These are phyloP conservation scores for Saccharomycopsis sp. DNA, from an alignment of 805 yeast genomes.

Conservation along the genomic window DNA sequence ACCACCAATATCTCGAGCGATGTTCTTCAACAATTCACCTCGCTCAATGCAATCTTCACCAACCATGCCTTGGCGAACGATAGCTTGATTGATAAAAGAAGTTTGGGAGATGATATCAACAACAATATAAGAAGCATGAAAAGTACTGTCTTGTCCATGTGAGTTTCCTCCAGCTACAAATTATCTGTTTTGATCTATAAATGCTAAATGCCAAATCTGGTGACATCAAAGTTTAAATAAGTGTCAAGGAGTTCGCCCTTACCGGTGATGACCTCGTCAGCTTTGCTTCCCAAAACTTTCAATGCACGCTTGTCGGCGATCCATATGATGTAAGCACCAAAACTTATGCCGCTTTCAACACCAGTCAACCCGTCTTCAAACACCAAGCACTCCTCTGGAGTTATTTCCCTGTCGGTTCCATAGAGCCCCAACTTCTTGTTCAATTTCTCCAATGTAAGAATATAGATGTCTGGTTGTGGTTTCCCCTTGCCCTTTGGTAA, in stretches of 20 bases:
- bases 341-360: constrained; percentile 70
- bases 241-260: constrained; percentile 49
- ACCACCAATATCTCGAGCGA: not conserved
- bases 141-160: constrained; percentile 7
- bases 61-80: constrained; percentile 9
- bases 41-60: too few species aligned
- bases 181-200: too few species aligned
- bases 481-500: constrained; percentile 83
- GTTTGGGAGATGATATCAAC: constrained; percentile 8
- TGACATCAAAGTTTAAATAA: constrained; percentile 49
- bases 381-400: constrained; percentile 72
- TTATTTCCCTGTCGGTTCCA: constrained; percentile 33
- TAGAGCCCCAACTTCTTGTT: constrained; percentile 41
- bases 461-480: constrained; percentile 92
- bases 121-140: constrained; percentile 14
- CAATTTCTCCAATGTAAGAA: constrained; percentile 60
- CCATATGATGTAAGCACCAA: constrained; percentile 88
- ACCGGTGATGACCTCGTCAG: constrained; percentile 41
- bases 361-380: constrained; percentile 97
- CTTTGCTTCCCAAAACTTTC: constrained; percentile 41
- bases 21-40: constrained; percentile 6
- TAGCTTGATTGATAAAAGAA: not conserved
- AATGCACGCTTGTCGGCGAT: constrained; percentile 78
- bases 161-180: too few species aligned
- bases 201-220: too few species aligned